phyloP scores from a whole-genome alignment of 495 filamentous ascomycete species.

The Trichoderma gamsii region DNA sequence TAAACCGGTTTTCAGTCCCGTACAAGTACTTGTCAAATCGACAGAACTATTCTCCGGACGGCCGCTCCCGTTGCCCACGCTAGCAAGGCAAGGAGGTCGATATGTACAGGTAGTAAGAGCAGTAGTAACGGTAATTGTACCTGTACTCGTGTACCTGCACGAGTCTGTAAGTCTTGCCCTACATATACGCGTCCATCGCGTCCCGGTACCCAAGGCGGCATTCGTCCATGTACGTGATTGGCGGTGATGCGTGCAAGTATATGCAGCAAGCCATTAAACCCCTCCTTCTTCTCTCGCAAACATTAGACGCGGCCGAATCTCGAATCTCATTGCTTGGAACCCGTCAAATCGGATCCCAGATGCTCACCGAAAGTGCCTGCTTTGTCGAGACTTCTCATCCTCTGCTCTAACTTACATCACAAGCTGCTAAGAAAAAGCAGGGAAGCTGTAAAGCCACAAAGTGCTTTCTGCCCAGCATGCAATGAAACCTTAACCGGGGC shows the following conservation, averaged over 20 bases:
- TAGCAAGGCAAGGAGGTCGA: conserved; percentile 8
- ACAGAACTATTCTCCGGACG: background rate
- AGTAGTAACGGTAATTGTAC: background rate
- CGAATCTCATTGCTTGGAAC: background rate
- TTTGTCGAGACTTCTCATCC: background rate
- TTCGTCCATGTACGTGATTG: background rate
- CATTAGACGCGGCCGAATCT: background rate
- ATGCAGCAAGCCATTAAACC: background rate
- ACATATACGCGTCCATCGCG: background rate
- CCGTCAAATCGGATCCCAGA: background rate
- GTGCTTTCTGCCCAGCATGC: background rate
- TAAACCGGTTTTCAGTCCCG: background rate
- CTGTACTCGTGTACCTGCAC: background rate
- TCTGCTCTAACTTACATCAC: background rate
- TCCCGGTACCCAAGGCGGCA: background rate
- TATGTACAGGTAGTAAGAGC: background rate
- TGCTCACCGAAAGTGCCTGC: background rate
- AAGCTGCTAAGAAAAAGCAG: background rate
- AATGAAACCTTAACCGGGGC: background rate
- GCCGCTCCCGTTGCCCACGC: background rate
- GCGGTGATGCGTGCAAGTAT: background rate
- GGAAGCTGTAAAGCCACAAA: background rate
- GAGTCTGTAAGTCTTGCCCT: background rate
- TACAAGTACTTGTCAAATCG: background rate
- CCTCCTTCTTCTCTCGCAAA: background rate